Evolutionary conservation across 257 asterid species (phyloP).

Genomic region (Lycium barbarum): DNA sequence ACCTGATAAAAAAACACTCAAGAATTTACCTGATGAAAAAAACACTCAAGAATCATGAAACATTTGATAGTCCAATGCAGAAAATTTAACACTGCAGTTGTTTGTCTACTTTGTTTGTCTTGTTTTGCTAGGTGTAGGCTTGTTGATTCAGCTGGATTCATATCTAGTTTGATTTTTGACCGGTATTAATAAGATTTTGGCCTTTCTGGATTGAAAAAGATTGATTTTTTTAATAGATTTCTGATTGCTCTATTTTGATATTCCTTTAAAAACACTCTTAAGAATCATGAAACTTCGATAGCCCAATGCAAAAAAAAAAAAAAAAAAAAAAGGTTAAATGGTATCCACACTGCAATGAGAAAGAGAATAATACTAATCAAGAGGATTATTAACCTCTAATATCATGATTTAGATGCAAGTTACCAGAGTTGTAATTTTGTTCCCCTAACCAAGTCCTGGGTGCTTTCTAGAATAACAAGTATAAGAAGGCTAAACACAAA

Average conservation of each 20-base stretch:
- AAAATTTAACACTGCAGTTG: background rate
- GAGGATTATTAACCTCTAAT: no score
- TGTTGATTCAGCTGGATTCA: slow-evolving; percentile 17
- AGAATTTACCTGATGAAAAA: no score
- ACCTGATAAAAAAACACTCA: no score
- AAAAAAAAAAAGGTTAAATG: background rate
- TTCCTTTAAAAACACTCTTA: background rate
- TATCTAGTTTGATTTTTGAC: background rate
- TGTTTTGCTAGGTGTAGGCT: background rate
- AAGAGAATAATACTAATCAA: no score
- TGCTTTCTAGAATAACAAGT: no score
- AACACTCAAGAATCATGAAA: no score
- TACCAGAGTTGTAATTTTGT: no score
- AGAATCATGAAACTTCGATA: background rate
- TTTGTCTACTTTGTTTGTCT: background rate
- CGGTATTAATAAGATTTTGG: background rate
- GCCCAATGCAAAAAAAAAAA: background rate
- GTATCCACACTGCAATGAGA: no score
- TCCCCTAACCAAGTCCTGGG: no score
- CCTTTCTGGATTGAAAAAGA: background rate
- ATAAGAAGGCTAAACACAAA: no score
- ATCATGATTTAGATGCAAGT: no score
- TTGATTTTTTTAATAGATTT: background rate
- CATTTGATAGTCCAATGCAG: no score
- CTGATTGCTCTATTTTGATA: background rate